A percentile compares a stretch with the other conserved stretches of the same genome.
Conservation (phyloP, 305 asterid genomes). For the Petunia hybrid region DNA sequence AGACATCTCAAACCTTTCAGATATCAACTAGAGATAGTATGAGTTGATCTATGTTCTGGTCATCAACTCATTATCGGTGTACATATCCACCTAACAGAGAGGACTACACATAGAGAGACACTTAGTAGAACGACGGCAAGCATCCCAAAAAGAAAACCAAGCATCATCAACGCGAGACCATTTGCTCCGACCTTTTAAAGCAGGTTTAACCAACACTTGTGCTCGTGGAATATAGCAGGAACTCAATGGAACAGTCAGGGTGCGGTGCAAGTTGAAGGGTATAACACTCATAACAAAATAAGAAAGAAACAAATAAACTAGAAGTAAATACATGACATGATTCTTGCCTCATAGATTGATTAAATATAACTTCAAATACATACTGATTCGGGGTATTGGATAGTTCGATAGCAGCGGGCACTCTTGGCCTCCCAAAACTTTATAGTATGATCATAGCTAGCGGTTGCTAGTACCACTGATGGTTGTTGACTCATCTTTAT, state of each 20-base stretch:
- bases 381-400: conserved; percentile 94
- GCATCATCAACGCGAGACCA: neutral
- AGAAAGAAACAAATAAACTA: neutral
- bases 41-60: neutral
- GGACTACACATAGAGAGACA: conserved; percentile 1
- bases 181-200: neutral
- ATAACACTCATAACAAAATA: neutral
- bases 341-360: neutral
- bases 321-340: neutral
- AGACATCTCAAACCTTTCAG: neutral
- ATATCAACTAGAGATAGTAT: neutral
- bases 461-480: conserved; percentile 92
- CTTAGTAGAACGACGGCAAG: neutral
- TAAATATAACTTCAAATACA: conserved; percentile 11
- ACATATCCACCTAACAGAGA: neutral
- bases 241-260: neutral
- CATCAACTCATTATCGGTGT: too few relatives aligned
- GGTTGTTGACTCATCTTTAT: conserved; percentile 71
- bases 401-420: conserved; percentile 85
- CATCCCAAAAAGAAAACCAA: neutral
- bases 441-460: conserved; percentile 98
- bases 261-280: too few relatives aligned
- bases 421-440: conserved; percentile 95
- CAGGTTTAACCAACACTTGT: neutral
- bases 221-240: neutral